Evolutionary conservation across 371 early-diverging fungal genomes (phyloP), one percentile per base, ranked within the genome.

Genomic region (Mortierella sp.): DNA sequence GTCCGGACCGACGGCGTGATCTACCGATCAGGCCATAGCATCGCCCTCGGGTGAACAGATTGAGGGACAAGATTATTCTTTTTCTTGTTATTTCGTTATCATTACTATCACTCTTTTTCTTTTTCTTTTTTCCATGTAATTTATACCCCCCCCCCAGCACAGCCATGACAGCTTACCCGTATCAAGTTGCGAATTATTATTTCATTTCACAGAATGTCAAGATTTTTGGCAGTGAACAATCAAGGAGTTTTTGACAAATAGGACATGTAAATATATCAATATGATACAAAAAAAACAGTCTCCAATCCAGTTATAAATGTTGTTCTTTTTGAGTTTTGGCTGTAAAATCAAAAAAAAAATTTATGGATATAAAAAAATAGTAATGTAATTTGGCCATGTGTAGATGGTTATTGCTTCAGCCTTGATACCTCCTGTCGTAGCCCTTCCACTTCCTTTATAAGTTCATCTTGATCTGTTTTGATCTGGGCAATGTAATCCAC

Each of bases 1-100:
- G 91, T 89, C 49, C 85, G 91, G 67, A 85, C 86, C 40, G 90
- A 90, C 68, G 92, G 92, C 29, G 86, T 90, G 70, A 85, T 92
- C 66, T 92, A 86, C 67, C 89, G 87, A 61, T 91, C 92, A 32
- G 88, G 89, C 63, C 73, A 79, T 80, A 75, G 82, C 45, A 72
- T 82, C 45, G 45, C 70, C 35, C 68, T 77, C 26, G 70, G 75
- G 35, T 69, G 63, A 66, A 58, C 28, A 35, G 28, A 17, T 37
- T 37, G 37, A 37, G n/a, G n/a, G 53, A 45, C 5, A 26, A 40
- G 40, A 45, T 58, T 12, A 53, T 35, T 35, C 19, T 15, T 64
- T 56, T 4, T 49, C 47, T 47, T n/a, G 12, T 56, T 54, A 34
- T 51, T 31, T 34, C 26, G 7, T 56, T 67, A 49, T 43, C 32